Conservation (phyloP, 2,329 filamentous ascomycete species). For the Paraphaeosphaeria sporulosa region DNA sequence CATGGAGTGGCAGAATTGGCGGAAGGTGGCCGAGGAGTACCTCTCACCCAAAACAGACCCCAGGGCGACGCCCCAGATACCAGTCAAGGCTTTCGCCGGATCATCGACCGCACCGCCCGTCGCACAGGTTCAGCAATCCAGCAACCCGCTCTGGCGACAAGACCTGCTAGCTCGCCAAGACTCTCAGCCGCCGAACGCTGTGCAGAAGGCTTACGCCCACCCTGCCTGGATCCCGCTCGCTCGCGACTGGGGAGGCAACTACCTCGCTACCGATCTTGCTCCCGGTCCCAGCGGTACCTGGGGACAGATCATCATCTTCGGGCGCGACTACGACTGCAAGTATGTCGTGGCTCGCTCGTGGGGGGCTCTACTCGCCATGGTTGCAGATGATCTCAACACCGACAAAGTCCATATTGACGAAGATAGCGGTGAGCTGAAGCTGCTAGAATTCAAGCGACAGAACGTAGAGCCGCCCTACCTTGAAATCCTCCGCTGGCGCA, state of each 20-base stretch:
- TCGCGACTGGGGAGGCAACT: conserved; percentile 98
- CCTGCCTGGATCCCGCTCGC: conserved; percentile 95
- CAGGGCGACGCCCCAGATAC: conserved; percentile 67
- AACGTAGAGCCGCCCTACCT: conserved; percentile 93
- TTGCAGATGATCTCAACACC: conserved; percentile 91
- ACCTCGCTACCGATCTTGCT: conserved; percentile 89
- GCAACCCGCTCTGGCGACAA: conserved; percentile 78
- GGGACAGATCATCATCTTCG: conserved; percentile 97
- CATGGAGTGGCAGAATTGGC: conserved; percentile 97
- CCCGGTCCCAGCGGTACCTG: conserved; percentile 89
- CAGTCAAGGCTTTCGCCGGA: conserved; percentile 76
- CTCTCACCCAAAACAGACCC: conserved; percentile 66
- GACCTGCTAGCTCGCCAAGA: conserved; percentile 85
- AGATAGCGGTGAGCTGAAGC: conserved; percentile 87
- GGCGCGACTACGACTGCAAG: conserved; percentile 97
- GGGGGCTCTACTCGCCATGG: conserved; percentile 82
- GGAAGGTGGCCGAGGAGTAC: conserved; percentile 89
- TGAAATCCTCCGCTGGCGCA: conserved; percentile 92
- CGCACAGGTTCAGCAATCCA: conserved; percentile 57
- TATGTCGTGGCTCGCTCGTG: conserved; percentile 95
- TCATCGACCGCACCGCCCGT: conserved; percentile 73
- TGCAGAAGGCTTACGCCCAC: conserved; percentile 93
- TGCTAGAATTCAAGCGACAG: conserved; percentile 87
- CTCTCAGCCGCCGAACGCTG: conserved; percentile 82
- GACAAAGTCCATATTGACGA: conserved; percentile 94